Conservation (phyloP, 176 grass and related monocot species). For the Canna indica region DNA sequence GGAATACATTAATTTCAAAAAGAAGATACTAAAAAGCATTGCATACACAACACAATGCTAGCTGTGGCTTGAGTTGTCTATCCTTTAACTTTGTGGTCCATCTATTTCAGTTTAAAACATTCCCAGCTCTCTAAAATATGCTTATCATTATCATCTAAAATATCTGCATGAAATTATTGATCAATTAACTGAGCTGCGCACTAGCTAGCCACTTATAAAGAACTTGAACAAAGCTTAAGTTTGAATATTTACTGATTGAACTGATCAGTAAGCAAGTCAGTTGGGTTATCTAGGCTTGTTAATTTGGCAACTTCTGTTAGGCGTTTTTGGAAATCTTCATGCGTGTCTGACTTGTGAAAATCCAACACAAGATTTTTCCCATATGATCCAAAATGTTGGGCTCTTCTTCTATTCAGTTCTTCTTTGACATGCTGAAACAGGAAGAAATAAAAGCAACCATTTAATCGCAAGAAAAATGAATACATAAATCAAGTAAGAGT, state of each 20-base stretch:
- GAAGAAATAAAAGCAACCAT: background rate
- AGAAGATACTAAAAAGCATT: no score
- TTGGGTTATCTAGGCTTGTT: conserved; percentile 9
- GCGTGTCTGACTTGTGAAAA: conserved; percentile 48
- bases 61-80: no score
- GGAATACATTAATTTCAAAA: no score
- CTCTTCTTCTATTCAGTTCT: conserved; percentile 37
- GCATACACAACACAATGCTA: no score
- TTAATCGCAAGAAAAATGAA: background rate
- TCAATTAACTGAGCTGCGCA: no score
- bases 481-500: background rate
- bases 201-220: background rate
- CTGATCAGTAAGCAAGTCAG: background rate
- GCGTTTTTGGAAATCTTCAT: conserved; percentile 48
- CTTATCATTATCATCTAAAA: background rate
- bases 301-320: conserved; percentile 42
- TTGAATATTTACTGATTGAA: background rate
- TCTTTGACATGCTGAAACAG: conserved; percentile 42
- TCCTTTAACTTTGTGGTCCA: no score
- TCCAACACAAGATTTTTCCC: conserved; percentile 32
- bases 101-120: no score
- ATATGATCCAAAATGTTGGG: conserved; percentile 27
- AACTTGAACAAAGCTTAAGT: background rate
- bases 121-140: no score
- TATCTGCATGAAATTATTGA: background rate